These are phyloP conservation scores for Astragalus membranaceus DNA, from an alignment of 306 rosid species.

Conservation along the genomic window DNA sequence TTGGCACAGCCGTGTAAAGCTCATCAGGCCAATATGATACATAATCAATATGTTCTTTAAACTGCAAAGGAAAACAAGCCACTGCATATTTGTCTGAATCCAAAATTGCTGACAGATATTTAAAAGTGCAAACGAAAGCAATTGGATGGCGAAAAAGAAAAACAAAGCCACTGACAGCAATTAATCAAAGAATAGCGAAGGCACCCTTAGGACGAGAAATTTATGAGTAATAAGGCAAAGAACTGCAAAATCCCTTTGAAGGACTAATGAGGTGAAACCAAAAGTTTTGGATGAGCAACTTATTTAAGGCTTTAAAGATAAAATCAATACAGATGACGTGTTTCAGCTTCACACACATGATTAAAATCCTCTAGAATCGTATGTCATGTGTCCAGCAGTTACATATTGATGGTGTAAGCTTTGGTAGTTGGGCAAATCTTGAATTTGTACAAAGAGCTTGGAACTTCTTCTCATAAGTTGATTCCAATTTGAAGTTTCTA, in stretches of 20 bases:
- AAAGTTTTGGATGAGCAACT: too few relatives aligned
- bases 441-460: conserved; percentile 3
- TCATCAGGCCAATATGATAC: conserved; percentile 90
- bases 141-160: neutral
- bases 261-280: too few relatives aligned
- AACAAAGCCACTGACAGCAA: neutral
- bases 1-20: conserved; percentile 94
- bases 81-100: conserved; percentile 24
- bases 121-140: conserved; percentile 2
- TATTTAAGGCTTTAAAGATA: too few relatives aligned
- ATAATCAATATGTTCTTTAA: conserved; percentile 35
- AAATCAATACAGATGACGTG: too few relatives aligned
- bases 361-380: too few relatives aligned
- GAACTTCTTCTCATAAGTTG: neutral
- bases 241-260: neutral
- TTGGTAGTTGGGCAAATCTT: neutral
- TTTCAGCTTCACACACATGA: too few relatives aligned
- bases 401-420: too few relatives aligned
- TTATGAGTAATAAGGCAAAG: neutral
- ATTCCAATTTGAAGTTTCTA: conserved; percentile 1
- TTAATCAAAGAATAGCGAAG: conserved; percentile 3
- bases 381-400: too few relatives aligned
- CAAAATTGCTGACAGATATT: conserved; percentile 18
- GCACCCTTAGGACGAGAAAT: neutral
- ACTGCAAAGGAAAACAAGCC: conserved; percentile 50